A percentile compares a stretch with the other conserved stretches of the same genome.
Conservation (phyloP, 2,329 filamentous ascomycete genomes). For the Ophiobolus disseminans region DNA sequence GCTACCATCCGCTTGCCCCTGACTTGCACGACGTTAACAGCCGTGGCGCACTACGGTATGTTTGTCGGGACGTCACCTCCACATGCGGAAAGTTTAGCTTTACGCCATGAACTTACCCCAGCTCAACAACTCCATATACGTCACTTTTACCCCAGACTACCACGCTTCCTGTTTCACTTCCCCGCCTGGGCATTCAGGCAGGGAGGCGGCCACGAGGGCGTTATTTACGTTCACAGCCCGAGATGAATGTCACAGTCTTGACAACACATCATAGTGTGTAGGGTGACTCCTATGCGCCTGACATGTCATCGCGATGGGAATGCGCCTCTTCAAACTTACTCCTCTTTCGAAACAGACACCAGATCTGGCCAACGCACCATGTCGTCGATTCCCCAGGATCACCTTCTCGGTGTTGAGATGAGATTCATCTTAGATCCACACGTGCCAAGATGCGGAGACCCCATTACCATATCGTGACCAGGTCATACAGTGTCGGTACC, state of each 20-base stretch:
- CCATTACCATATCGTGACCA: neutral
- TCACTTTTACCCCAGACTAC: conserved; percentile 4
- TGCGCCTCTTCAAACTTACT: neutral
- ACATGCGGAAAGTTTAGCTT: neutral
- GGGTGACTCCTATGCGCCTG: neutral
- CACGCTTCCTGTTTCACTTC: neutral
- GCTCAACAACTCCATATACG: conserved; percentile 3
- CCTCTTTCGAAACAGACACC: too few relatives aligned
- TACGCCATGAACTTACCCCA: neutral
- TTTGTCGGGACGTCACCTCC: neutral
- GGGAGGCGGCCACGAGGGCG: neutral
- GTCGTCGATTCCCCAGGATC: neutral
- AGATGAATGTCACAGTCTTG: neutral
- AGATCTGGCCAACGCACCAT: too few relatives aligned
- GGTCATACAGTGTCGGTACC: too few relatives aligned
- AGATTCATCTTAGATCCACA: neutral
- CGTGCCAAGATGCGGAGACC: neutral
- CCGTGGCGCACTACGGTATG: neutral
- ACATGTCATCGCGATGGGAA: neutral
- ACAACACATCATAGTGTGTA: neutral
- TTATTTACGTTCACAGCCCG: neutral
- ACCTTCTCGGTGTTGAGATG: neutral
- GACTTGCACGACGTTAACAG: neutral
- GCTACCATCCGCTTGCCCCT: neutral
- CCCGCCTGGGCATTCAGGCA: neutral